Conservation (phyloP, 768 basidiomycete species). For the Termitomyces bulborhizus region DNA sequence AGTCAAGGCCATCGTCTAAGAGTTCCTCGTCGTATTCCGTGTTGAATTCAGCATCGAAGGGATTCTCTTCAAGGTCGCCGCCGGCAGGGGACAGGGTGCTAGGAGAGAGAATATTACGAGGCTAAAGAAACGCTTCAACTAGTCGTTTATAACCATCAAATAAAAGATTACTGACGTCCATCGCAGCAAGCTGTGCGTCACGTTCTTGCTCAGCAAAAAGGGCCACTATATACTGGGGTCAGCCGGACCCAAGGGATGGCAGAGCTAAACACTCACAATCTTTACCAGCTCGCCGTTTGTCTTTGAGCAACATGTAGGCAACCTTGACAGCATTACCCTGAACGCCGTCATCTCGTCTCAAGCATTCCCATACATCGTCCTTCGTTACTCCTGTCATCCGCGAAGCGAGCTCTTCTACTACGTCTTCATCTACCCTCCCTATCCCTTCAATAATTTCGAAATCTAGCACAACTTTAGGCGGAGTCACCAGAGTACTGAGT, state of each 20-base stretch:
- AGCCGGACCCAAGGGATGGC: background rate
- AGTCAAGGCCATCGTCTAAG: conserved; percentile 33
- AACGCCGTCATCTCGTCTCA: conserved; percentile 76
- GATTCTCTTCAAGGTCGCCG: conserved; percentile 64
- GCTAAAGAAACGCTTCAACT: conserved; percentile 31
- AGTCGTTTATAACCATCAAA: background rate
- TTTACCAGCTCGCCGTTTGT: conserved; percentile 78
- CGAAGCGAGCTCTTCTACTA: conserved; percentile 74
- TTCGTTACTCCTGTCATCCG: conserved; percentile 70
- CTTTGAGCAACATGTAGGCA: conserved; percentile 88
- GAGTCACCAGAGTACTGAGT: conserved; percentile 64
- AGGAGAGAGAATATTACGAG: conserved; percentile 65
- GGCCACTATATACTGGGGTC: conserved; percentile 41
- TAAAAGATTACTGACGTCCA: conserved; percentile 56
- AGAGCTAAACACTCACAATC: conserved; percentile 55
- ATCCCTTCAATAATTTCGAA: conserved; percentile 89
- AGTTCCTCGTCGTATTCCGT: conserved; percentile 44
- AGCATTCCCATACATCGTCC: conserved; percentile 84
- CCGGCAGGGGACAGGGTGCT: conserved; percentile 57
- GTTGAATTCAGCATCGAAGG: conserved; percentile 74
- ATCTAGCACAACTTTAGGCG: conserved; percentile 58
- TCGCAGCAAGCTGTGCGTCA: conserved; percentile 69
- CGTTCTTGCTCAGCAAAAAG: conserved; percentile 82
- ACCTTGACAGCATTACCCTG: conserved; percentile 94
- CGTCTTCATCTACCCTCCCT: conserved; percentile 87